Percentiles rank a stretch among this genome's conserved stretches.
Conservation (phyloP, 306 rosid genomes). For the Erythrophleum fordii region DNA sequence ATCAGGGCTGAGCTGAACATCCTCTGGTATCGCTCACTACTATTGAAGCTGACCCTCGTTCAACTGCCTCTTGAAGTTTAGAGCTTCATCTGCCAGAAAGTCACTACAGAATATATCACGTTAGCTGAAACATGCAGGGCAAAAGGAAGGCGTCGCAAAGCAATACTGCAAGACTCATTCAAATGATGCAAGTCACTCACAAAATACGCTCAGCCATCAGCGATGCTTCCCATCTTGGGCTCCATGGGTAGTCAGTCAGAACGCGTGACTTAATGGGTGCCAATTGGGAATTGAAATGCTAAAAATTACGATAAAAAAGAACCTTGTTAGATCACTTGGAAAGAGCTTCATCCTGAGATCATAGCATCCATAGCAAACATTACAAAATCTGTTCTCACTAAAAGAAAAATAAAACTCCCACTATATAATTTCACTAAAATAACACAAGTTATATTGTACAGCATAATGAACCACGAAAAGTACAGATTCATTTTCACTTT, state of each 20-base stretch:
- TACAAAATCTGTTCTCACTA: background rate
- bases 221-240: slow-evolving; percentile 70
- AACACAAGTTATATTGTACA: background rate
- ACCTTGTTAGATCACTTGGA: background rate
- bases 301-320: slow-evolving; percentile 14
- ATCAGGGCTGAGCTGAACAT: background rate
- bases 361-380: background rate
- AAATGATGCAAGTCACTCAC: slow-evolving; percentile 45
- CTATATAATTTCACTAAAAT: background rate
- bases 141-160: background rate
- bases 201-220: slow-evolving; percentile 64
- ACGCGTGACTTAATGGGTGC: slow-evolving; percentile 58
- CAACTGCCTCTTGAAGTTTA: slow-evolving; percentile 68
- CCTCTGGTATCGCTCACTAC: background rate
- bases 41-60: slow-evolving; percentile 54
- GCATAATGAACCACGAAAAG: background rate
- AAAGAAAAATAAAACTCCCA: background rate
- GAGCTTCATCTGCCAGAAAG: slow-evolving; percentile 68
- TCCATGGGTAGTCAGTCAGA: slow-evolving; percentile 61
- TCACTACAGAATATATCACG: slow-evolving; percentile 46
- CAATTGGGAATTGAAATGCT: slow-evolving; percentile 67
- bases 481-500: background rate
- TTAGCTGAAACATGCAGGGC: background rate
- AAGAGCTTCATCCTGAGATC: background rate
- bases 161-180: background rate